Conservation (phyloP, 2,329 filamentous ascomycete genomes). For the Talaromyces rugulosus region DNA sequence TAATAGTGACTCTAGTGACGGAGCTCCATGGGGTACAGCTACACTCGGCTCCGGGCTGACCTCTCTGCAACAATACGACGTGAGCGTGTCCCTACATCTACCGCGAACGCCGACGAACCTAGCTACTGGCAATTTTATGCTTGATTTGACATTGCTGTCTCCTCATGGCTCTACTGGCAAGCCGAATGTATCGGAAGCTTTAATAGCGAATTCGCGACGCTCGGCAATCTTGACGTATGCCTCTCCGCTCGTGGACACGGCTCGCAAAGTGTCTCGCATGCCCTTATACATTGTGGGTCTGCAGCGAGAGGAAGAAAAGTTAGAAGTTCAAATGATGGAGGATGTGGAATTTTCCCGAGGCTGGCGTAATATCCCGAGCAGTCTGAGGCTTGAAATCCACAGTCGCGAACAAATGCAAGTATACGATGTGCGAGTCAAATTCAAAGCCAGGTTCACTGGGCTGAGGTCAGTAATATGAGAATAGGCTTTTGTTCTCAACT, state of each 20-base stretch:
- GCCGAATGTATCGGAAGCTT: constrained; percentile 26
- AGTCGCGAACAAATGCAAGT: constrained; percentile 68
- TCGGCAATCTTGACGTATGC: constrained; percentile 76
- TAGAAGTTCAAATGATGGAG: constrained; percentile 71
- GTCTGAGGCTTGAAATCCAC: constrained; percentile 63
- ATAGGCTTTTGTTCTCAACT: neutral
- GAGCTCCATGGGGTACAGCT: constrained; percentile 51
- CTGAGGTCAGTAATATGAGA: constrained; percentile 46
- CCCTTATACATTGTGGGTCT: constrained; percentile 67
- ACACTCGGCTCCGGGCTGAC: constrained; percentile 54
- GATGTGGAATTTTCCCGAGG: constrained; percentile 60
- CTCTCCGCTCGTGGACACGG: constrained; percentile 63
- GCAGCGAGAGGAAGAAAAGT: constrained; percentile 57
- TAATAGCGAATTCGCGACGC: constrained; percentile 64
- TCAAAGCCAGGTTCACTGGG: constrained; percentile 72
- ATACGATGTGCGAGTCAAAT: constrained; percentile 63
- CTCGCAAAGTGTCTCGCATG: constrained; percentile 59
- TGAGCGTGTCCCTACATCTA: constrained; percentile 69
- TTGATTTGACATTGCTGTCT: constrained; percentile 68
- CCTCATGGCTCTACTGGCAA: constrained; percentile 31
- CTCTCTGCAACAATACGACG: constrained; percentile 76
- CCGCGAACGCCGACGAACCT: constrained; percentile 75
- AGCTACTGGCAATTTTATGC: constrained; percentile 88
- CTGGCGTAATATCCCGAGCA: constrained; percentile 49
- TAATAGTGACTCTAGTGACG: constrained; percentile 29